Evolutionary conservation across 441 rosid genomes (phyloP).

Genomic region (Dalechampia spathulata): DNA sequence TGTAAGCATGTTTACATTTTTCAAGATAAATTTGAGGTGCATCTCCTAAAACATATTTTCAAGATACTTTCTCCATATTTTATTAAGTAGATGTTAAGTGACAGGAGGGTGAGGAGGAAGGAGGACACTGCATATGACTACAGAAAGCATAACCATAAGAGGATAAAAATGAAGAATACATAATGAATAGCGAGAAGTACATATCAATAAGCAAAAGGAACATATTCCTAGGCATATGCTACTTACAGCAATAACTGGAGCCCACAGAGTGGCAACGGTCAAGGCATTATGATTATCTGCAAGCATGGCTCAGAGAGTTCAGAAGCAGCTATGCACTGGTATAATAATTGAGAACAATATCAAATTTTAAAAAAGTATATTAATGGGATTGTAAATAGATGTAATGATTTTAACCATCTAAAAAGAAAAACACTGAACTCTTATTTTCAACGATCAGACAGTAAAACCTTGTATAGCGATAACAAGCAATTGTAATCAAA

Average conservation of each 20-base stretch:
- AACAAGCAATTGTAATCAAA: background rate
- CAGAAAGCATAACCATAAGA: too few relatives aligned
- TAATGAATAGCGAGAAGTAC: background rate
- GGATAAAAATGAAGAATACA: background rate
- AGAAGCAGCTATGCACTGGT: slow-evolving; percentile 6
- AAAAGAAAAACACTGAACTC: background rate
- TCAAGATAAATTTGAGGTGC: too few relatives aligned
- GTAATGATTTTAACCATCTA: too few relatives aligned
- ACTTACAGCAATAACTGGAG: slow-evolving; percentile 92
- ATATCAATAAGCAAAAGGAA: background rate
- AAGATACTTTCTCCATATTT: too few relatives aligned
- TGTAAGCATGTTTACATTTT: too few relatives aligned
- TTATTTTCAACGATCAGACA: background rate
- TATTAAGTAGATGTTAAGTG: too few relatives aligned
- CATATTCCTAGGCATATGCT: slow-evolving; percentile 6
- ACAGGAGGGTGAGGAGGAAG: too few relatives aligned
- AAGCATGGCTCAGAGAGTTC: slow-evolving; percentile 20
- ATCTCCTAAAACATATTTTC: too few relatives aligned
- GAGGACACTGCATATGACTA: too few relatives aligned
- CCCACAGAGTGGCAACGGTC: slow-evolving; percentile 84
- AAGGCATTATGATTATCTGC: slow-evolving; percentile 98
- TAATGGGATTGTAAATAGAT: background rate
- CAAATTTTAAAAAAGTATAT: slow-evolving; percentile 1
- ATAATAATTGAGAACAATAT: slow-evolving; percentile 1
- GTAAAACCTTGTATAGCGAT: background rate